phyloP scores from a whole-genome alignment of 805 yeast species.

The Pichia phayaonensis region DNA sequence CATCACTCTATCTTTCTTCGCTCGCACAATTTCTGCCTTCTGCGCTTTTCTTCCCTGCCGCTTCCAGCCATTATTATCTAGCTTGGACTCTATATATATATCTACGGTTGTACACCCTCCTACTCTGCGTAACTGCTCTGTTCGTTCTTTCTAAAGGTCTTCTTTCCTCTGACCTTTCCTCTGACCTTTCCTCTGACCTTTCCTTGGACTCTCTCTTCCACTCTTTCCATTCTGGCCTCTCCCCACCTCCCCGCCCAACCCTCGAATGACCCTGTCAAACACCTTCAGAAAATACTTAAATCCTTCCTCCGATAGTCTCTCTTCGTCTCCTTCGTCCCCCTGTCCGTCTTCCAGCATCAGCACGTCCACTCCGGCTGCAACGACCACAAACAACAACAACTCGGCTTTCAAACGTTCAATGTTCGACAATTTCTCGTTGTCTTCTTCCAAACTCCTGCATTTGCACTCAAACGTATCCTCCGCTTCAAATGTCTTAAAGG shows the following conservation, averaged over 20 bases:
- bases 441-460: neutral
- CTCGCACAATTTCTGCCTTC: too few relatives aligned
- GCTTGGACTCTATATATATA: too few relatives aligned
- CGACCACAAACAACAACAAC: neutral
- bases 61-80: too few relatives aligned
- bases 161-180: neutral
- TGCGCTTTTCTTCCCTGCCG: too few relatives aligned
- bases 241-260: neutral
- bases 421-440: neutral
- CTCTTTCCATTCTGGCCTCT: neutral
- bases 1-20: too few relatives aligned
- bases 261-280: neutral
- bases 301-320: neutral
- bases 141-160: too few relatives aligned
- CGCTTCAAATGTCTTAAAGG: neutral
- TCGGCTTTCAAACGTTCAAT: neutral
- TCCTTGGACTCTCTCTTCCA: neutral
- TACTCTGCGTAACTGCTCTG: too few relatives aligned
- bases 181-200: neutral
- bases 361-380: neutral
- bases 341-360: too few relatives aligned
- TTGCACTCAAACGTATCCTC: neutral
- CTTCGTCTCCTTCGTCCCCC: neutral
- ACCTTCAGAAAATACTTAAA: neutral
- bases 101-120: too few relatives aligned